Evolutionary conservation across 306 rosid species (phyloP), one percentile per base, ranked within the genome.

Genomic region (Acacia crassicarpa): DNA sequence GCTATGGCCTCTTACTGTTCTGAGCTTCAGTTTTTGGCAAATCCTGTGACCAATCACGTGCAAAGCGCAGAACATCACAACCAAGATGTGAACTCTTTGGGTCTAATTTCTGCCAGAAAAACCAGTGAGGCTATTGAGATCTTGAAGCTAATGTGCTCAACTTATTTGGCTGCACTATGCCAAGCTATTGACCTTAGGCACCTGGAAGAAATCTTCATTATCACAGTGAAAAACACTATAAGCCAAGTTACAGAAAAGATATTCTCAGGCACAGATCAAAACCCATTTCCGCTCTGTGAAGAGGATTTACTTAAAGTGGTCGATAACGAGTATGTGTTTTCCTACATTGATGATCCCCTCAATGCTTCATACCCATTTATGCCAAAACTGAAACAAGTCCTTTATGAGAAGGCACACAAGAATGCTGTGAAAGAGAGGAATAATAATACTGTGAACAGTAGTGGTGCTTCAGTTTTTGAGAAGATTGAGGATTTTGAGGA

Each of bases 101-200:
- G 90, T 6, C 78, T 87, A 67, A 87, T 87, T 79, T 87, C 90
- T 75, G 87, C 90, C 12, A 54, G 78, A 80, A 87, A 84, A 81
- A 87, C 87, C 48, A 82, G 48, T 0, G 90, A 87, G 63, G 90
- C 87, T 9, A 65, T 87, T 43, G 90, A 84, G 74, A 62, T 87
- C 49, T 78, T 87, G 83, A 84, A 87, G 86, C 86, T 87, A 32
- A 84, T 87, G 90, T 81, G 80, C 71, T 78, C 90, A 40, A 84
- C 87, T 69, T 87, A 78, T 61, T 61, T 87, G 80, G 87, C 84
- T 78, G 87, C 90, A 74, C 87, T 87, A 35, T 87, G 90, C 77
- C 90, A 87, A 84, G 88, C 90, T 71, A 84, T 87, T 84, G 90
- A 87, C 54, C 79, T 87, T 86, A 87, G 90, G 78, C 90, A 87